phyloP scores from a whole-genome alignment of 2,329 filamentous ascomycete genomes.

The Aspergillus oerlinghausenensis region DNA sequence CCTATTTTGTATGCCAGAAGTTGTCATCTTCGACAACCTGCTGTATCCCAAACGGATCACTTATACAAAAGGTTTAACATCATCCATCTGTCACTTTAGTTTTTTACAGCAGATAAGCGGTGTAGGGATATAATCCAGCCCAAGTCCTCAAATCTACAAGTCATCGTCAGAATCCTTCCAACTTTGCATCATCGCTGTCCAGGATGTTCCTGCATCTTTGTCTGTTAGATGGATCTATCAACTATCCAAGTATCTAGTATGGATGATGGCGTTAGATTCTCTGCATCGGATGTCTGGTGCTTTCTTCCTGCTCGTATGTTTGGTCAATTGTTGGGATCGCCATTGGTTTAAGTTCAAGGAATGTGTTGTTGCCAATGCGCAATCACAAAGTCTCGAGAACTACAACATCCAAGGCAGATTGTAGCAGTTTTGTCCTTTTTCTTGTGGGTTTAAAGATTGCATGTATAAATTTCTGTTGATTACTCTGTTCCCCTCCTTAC shows the following conservation, averaged over 20 bases:
- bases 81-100: background rate
- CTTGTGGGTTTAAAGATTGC: background rate
- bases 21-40: background rate
- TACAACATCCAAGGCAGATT: background rate
- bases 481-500: constrained; percentile 1
- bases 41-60: background rate
- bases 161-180: background rate
- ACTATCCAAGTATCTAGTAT: background rate
- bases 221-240: background rate
- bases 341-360: background rate
- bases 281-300: constrained; percentile 7
- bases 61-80: background rate
- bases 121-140: background rate
- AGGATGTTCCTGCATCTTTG: constrained; percentile 2
- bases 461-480: background rate
- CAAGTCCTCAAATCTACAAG: background rate
- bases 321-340: background rate
- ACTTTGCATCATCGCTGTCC: background rate
- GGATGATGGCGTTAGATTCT: background rate
- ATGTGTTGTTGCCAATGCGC: background rate
- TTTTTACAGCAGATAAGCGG: background rate
- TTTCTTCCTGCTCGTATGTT: background rate
- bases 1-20: background rate
- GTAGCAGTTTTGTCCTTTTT: background rate
- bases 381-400: background rate